phyloP scores from a whole-genome alignment of 148 eudicot genomes.

The Camellia granthamiana region DNA sequence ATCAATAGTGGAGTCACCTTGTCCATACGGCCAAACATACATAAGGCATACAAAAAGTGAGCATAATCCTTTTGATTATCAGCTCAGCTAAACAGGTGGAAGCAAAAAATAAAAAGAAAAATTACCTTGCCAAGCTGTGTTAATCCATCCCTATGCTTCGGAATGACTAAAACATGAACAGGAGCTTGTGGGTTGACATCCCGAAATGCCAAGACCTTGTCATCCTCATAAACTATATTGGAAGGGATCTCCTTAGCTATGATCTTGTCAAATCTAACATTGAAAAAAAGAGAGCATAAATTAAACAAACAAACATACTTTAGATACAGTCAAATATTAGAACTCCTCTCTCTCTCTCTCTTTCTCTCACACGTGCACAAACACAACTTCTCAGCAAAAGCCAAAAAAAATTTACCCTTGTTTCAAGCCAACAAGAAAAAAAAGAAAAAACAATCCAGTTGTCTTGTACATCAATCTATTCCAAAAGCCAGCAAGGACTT shows the following conservation, averaged over 20 bases:
- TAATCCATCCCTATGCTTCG: conserved; percentile 62
- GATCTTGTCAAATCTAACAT: conserved; percentile 67
- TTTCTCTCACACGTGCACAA: background rate
- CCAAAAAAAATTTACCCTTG: too few species aligned
- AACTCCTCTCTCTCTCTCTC: background rate
- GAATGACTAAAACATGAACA: conserved; percentile 66
- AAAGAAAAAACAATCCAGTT: background rate
- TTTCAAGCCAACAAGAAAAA: too few species aligned
- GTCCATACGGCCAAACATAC: background rate
- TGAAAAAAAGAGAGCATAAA: conserved; percentile 1
- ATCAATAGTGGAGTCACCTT: background rate
- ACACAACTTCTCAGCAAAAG: too few species aligned
- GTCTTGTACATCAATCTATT: background rate
- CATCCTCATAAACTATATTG: conserved; percentile 64
- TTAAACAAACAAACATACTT: background rate
- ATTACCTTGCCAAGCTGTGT: conserved; percentile 69
- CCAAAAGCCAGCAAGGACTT: background rate
- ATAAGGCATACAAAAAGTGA: background rate
- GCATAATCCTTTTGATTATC: background rate
- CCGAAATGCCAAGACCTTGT: conserved; percentile 18
- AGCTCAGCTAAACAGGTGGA: background rate
- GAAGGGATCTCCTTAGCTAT: conserved; percentile 74
- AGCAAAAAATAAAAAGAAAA: background rate
- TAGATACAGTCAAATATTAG: background rate
- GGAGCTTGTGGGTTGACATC: conserved; percentile 80